Evolutionary conservation across 331 rosid genomes (phyloP).

Genomic region (Quercus lobata): DNA sequence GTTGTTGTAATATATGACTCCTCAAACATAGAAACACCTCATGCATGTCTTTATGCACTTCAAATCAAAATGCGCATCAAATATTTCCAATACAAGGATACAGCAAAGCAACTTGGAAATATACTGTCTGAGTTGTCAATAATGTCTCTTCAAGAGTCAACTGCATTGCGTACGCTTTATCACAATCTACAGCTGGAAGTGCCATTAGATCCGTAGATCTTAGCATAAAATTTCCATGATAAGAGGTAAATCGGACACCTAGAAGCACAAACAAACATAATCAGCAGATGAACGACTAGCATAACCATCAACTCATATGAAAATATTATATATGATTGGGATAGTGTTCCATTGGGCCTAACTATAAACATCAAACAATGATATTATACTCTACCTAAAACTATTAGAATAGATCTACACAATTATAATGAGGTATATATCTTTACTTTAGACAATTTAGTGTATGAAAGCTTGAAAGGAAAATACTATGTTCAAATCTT

Average conservation of each 20-base stretch:
- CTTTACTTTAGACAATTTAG: neutral
- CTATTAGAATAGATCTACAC: neutral
- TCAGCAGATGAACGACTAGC: conserved; percentile 11
- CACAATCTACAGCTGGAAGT: conserved; percentile 99
- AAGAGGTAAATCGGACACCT: conserved; percentile 96
- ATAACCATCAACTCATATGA: neutral
- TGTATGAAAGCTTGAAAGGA: neutral
- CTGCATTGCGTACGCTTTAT: conserved; percentile 98
- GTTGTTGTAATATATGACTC: neutral
- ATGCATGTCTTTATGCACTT: too few species aligned
- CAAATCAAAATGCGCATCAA: conserved; percentile 5
- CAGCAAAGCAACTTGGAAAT: conserved; percentile 98
- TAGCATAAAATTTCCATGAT: conserved; percentile 96
- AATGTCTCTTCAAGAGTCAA: conserved; percentile 89
- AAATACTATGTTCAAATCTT: neutral
- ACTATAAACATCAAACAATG: neutral
- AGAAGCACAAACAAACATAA: conserved; percentile 21
- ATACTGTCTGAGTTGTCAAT: conserved; percentile 82
- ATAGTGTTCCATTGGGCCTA: neutral
- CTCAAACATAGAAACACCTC: neutral
- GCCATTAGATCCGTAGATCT: conserved; percentile 94
- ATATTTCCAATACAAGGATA: conserved; percentile 59
- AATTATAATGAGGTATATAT: neutral
- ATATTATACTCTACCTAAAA: neutral
- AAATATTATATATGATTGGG: neutral